Evolutionary conservation across 371 early-diverging fungal genomes (phyloP), one percentile per base, ranked within the genome.

Genomic region (Aphelidium insulamus): DNA sequence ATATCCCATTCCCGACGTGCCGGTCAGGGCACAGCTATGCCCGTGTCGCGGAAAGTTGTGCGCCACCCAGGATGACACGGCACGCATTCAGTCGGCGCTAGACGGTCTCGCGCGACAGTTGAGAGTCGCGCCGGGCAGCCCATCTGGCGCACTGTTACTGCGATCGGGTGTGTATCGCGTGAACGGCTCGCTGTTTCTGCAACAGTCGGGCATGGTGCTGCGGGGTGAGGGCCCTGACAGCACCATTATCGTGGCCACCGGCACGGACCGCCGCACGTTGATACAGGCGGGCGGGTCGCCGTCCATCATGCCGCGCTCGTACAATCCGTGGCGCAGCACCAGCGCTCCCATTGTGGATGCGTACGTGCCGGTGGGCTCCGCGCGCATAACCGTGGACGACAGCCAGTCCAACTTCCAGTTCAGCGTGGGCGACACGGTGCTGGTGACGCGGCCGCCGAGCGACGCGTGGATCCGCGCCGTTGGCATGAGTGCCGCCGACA

Each of bases 161-260:
- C 40, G 42, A 23, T 44, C 48, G 14, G 48, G 48, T 1, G 28
- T 26, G 1, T 48, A 48, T 21, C 41, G 45, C 1, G 48, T 48
- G 26, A 43, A 38, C 9, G 48, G 48, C 2, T 41, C 48, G 2
- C 23, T 48, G 2, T 37, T 48, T 29, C 36, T 48, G 29, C 38
- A 48, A 22, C 39, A 44, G 5, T 44, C 48, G 3, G 48, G 48
- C 20, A 39, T 45, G 11, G 40, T 48, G 1, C 19, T 48, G 16
- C 25, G 48, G 21, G 48, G 48, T 1, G 48, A 48, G 25, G 48
- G 48, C 3, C 48, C 44, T 24, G 48, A 45, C 22, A 29, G 39
- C 1, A 48, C 48, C 4, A 25, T 38, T 5, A 31, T 48, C 20
- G 27, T 45, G 2, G 48, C 48, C 5, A 48, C 48, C 3, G 48